Base-by-base conservation (phyloP, 2,329 filamentous ascomycete species). In the Cercospora sojina region DNA sequence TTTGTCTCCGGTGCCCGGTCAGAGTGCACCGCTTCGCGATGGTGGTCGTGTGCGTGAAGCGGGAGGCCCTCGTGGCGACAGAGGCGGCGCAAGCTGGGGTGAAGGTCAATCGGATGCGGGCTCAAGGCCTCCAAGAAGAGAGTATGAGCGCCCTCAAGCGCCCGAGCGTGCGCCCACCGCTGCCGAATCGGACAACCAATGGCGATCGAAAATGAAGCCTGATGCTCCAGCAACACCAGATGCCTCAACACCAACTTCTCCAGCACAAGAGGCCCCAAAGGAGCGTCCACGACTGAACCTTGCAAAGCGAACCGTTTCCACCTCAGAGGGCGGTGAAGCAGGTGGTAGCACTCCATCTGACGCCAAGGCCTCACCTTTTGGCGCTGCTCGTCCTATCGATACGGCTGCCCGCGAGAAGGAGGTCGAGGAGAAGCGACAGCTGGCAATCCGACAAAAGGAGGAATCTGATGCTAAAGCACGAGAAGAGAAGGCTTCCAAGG, bases 331-430 rank as follows among this genome's bases (percentile, higher is more conserved):
- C 16, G 77, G 76, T 62, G 78, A 83, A 9, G 82, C 79, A 16
- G 76, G 74, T 12, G 74, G 77, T 29, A 66, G 71, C 49, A 65
- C 74, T 16, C 67, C 73, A 18, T 77, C 81, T 31, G 90, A 95
- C 74, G 83, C 91, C 49, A 98, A 97, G 83, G 86, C 93, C 27
- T 98, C 90, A 79, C 93, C 93, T 47, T 99, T 99, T 77, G 95
- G 95, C 74, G 93, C 91, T 68, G 95, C 95, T 64, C 89, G 91
- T 69, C 95, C 95, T 64, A 97, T 98, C 74, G 93, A 99, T 80
- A 98, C 94, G 56, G 91, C 92, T 55, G 87, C 93, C 13, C 89
- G 91, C 71, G 94, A 98, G 82, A 90, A 89, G 74, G 90, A 96
- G 79, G 88, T 99, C 65, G 94, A 96, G 75, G 92, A 97, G 82